Percentiles rank a stretch among this genome's conserved stretches.
Evolutionary conservation across 2,329 filamentous ascomycete species (phyloP).

Genomic region (Talaromyces sp.): DNA sequence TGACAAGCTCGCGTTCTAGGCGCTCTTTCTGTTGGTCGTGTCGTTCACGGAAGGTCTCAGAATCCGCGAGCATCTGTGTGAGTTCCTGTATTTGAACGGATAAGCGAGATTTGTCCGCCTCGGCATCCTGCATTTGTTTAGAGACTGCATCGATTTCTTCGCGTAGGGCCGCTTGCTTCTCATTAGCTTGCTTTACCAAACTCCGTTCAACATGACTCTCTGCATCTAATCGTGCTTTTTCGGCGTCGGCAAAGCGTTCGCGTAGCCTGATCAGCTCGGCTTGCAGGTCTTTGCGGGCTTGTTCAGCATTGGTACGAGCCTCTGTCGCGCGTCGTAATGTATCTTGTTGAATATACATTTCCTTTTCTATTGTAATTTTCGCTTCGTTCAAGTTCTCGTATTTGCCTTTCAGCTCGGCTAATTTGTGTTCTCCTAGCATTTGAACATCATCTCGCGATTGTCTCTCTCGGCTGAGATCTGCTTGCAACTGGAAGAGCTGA

Average conservation of each 20-base stretch:
- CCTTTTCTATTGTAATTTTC: constrained; percentile 97
- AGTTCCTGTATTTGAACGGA: constrained; percentile 78
- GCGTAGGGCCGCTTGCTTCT: constrained; percentile 72
- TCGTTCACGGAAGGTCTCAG: constrained; percentile 81
- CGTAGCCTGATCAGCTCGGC: constrained; percentile 77
- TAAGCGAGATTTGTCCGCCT: constrained; percentile 72
- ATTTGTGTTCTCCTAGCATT: constrained; percentile 85
- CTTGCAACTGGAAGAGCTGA: constrained; percentile 78
- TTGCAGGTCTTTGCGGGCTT: constrained; percentile 84
- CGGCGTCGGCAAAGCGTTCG: constrained; percentile 76
- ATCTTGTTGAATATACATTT: constrained; percentile 94
- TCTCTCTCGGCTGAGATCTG: constrained; percentile 82
- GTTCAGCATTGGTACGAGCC: constrained; percentile 72
- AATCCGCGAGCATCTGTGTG: constrained; percentile 81
- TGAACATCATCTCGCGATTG: constrained; percentile 94
- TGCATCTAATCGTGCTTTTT: constrained; percentile 78
- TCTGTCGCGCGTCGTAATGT: constrained; percentile 81
- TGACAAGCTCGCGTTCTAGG: constrained; percentile 83
- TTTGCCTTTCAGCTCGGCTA: constrained; percentile 74
- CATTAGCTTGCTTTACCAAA: constrained; percentile 71
- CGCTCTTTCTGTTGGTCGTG: constrained; percentile 94
- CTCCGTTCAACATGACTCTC: constrained; percentile 76
- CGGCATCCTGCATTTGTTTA: constrained; percentile 71
- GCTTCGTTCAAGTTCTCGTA: constrained; percentile 83
- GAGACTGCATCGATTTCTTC: constrained; percentile 78